phyloP scores from a whole-genome alignment of 2,329 filamentous ascomycete genomes.

The Fusarium duplospermum region DNA sequence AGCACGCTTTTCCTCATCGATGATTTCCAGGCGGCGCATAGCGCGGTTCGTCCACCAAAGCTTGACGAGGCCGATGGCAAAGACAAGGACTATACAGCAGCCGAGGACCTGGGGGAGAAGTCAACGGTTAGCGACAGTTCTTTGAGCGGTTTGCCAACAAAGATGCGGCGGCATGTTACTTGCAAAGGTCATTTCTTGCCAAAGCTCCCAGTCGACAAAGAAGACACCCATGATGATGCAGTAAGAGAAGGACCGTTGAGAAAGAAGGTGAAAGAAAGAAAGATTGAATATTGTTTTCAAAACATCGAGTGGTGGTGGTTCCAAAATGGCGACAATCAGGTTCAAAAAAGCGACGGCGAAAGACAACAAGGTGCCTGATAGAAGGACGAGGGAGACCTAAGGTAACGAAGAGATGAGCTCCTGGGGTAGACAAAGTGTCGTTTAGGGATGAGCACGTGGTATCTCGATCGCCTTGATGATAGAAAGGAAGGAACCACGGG shows the following conservation, averaged over 20 bases:
- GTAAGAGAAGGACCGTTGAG: constrained; percentile 3
- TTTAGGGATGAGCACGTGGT: constrained; percentile 6
- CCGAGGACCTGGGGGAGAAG: constrained; percentile 71
- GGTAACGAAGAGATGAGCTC: neutral
- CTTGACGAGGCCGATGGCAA: constrained; percentile 75
- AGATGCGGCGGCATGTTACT: constrained; percentile 50
- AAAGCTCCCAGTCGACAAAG: constrained; percentile 79
- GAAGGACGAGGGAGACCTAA: constrained; percentile 5
- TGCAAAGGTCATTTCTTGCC: constrained; percentile 93
- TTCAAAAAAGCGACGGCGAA: constrained; percentile 33
- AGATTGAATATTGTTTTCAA: constrained; percentile 22
- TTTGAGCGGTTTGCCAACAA: no score
- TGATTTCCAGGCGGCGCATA: constrained; percentile 67
- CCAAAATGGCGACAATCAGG: constrained; percentile 38
- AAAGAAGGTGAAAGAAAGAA: neutral
- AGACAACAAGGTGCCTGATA: constrained; percentile 1
- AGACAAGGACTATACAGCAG: constrained; percentile 76
- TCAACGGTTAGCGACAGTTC: constrained; percentile 2
- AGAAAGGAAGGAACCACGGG: neutral
- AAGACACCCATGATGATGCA: constrained; percentile 58
- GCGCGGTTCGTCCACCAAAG: constrained; percentile 70
- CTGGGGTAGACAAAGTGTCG: neutral
- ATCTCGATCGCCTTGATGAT: neutral
- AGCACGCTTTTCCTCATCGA: constrained; percentile 74
- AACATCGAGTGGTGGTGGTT: constrained; percentile 4